These are phyloP conservation scores for Cryptomeria japonica DNA, from an alignment of 75 land plant species.

Conservation along the genomic window DNA sequence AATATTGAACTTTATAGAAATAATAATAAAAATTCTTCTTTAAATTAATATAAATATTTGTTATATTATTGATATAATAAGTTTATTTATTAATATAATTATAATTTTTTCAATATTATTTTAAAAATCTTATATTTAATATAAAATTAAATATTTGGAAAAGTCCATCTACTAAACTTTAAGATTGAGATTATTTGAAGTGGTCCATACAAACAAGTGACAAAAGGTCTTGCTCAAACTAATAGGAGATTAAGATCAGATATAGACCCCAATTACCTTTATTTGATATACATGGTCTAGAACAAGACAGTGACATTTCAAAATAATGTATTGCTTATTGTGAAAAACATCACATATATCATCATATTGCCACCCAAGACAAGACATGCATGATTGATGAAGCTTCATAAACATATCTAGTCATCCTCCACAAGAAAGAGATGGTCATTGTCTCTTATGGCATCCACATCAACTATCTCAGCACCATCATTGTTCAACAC, in stretches of 20 bases:
- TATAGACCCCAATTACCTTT: background rate
- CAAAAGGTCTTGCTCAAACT: background rate
- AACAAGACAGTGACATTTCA: background rate
- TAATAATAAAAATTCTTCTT: no score
- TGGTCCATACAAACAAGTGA: background rate
- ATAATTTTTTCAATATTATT: no score
- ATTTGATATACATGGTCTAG: background rate
- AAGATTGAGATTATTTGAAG: background rate
- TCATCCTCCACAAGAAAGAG: constrained; percentile 45
- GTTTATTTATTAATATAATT: no score
- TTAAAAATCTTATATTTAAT: no score
- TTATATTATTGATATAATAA: no score
- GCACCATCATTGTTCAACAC: constrained; percentile 53
- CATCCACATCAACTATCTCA: constrained; percentile 54
- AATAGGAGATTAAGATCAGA: background rate
- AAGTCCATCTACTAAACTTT: no score
- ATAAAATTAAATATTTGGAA: no score
- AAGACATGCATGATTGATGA: background rate
- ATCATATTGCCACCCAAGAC: background rate
- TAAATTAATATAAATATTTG: no score
- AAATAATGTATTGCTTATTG: background rate
- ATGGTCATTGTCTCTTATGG: constrained; percentile 78
- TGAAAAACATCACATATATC: background rate
- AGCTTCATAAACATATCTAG: background rate
- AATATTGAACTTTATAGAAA: no score